phyloP scores from a whole-genome alignment of 2,329 filamentous ascomycete species.

The Madurella mycetomatis region DNA sequence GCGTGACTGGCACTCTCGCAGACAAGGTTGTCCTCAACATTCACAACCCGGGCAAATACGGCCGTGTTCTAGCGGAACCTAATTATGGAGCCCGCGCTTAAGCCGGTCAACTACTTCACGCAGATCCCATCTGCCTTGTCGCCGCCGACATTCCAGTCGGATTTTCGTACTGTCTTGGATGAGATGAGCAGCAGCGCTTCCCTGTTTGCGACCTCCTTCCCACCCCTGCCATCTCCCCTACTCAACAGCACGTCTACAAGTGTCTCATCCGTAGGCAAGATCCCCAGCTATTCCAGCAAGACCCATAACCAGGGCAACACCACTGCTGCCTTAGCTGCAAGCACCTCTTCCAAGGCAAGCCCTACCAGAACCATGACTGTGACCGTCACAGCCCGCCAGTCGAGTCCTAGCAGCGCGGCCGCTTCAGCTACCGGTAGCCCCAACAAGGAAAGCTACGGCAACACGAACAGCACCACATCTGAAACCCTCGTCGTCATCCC shows the following conservation, averaged over 20 bases:
- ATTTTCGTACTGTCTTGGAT: not conserved
- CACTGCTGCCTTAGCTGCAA: not conserved
- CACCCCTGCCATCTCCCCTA: not conserved
- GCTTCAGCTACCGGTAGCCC: not conserved
- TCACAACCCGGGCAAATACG: slow-evolving; percentile 46
- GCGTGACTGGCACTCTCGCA: slow-evolving; percentile 39
- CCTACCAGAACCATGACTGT: not conserved
- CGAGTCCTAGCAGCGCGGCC: not conserved
- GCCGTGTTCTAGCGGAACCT: slow-evolving; percentile 13
- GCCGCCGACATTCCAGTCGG: slow-evolving; percentile 12
- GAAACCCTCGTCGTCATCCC: too few species aligned
- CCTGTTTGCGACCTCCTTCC: not conserved
- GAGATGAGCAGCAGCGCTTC: not conserved
- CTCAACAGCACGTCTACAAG: not conserved
- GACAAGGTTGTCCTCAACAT: slow-evolving; percentile 47
- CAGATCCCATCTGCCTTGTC: slow-evolving; percentile 9
- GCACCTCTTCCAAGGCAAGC: not conserved
- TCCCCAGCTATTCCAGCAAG: not conserved
- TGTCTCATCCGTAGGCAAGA: too few species aligned
- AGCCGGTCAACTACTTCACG: slow-evolving; percentile 15
- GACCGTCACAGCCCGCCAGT: not conserved
- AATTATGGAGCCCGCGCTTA: slow-evolving; percentile 1
- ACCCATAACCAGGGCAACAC: not conserved
- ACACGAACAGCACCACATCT: too few species aligned
- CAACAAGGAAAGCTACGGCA: not conserved